phyloP scores from a whole-genome alignment of 176 grass and related monocot species.

The Bromus sterilis region DNA sequence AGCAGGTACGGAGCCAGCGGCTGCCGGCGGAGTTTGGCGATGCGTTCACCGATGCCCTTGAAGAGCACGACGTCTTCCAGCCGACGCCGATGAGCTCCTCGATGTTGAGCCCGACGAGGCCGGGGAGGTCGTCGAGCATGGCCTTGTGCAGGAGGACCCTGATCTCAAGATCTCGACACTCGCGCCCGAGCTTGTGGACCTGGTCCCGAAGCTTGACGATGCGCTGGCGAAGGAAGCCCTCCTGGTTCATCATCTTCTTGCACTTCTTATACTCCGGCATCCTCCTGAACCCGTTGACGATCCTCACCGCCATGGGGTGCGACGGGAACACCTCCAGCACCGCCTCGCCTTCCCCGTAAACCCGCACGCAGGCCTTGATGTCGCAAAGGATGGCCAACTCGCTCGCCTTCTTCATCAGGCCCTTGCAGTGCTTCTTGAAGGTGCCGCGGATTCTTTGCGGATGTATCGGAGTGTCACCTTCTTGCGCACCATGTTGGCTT shows the following conservation, averaged over 20 bases:
- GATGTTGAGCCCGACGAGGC: not conserved
- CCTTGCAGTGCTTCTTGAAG: conserved; percentile 15
- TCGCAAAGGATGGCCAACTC: conserved; percentile 28
- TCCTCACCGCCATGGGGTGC: not conserved
- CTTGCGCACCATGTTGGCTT: conserved; percentile 42
- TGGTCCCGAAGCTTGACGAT: conserved; percentile 15
- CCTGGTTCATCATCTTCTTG: conserved; percentile 32
- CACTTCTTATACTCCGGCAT: conserved; percentile 28
- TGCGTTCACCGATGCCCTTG: not conserved
- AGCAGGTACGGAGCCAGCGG: not conserved
- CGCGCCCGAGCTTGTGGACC: not conserved
- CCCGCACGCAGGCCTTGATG: not conserved
- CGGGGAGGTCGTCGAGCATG: not conserved
- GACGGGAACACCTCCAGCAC: conserved; percentile 28
- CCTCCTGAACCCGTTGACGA: conserved; percentile 4
- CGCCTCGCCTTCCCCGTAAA: conserved; percentile 12
- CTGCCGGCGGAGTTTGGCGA: not conserved
- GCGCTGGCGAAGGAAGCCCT: conserved; percentile 25
- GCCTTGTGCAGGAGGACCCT: conserved; percentile 5
- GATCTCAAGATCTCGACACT: not conserved
- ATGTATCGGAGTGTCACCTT: conserved; percentile 29
- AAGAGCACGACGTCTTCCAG: not conserved
- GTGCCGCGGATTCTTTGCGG: conserved; percentile 9
- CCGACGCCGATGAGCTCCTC: conserved; percentile 21
- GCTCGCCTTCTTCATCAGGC: conserved; percentile 34